These are phyloP conservation scores for Ligustrum vulgare DNA, from an alignment of 257 asterid species.

Conservation along the genomic window DNA sequence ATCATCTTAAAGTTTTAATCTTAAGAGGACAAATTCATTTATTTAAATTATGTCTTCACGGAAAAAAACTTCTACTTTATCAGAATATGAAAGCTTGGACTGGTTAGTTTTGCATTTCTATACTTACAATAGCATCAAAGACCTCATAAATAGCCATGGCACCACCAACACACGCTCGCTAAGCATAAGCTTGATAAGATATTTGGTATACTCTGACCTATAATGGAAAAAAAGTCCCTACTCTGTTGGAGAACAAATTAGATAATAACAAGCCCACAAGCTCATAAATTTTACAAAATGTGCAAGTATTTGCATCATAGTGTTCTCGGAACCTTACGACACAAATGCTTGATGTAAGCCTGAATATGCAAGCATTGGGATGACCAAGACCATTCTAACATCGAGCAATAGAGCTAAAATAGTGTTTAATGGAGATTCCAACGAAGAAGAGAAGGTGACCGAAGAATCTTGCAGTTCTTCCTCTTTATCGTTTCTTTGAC, in stretches of 20 bases:
- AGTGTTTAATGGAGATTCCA: conserved; percentile 56
- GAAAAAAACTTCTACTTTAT: neutral
- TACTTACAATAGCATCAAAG: conserved; percentile 89
- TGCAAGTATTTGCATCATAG: conserved; percentile 13
- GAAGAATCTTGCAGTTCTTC: conserved; percentile 47
- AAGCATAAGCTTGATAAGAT: conserved; percentile 69
- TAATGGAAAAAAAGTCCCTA: conserved; percentile 4
- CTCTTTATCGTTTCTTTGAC: conserved; percentile 64
- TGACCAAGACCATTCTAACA: conserved; percentile 65
- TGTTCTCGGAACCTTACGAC: conserved; percentile 51
- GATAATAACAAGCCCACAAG: neutral
- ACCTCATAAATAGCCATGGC: conserved; percentile 92
- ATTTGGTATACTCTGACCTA: conserved; percentile 96
- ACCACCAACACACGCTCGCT: conserved; percentile 94
- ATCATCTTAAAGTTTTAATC: neutral
- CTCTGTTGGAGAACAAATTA: conserved; percentile 9
- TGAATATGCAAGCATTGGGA: conserved; percentile 89
- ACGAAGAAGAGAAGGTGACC: conserved; percentile 48
- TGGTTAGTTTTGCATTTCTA: conserved; percentile 9
- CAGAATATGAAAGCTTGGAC: neutral
- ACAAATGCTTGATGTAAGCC: conserved; percentile 97
- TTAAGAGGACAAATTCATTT: neutral
- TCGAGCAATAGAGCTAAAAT: conserved; percentile 57
- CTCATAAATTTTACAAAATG: neutral
- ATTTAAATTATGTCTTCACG: neutral